Conservation (phyloP, 2,329 filamentous ascomycete species). For the Raffaelea albimanens region DNA sequence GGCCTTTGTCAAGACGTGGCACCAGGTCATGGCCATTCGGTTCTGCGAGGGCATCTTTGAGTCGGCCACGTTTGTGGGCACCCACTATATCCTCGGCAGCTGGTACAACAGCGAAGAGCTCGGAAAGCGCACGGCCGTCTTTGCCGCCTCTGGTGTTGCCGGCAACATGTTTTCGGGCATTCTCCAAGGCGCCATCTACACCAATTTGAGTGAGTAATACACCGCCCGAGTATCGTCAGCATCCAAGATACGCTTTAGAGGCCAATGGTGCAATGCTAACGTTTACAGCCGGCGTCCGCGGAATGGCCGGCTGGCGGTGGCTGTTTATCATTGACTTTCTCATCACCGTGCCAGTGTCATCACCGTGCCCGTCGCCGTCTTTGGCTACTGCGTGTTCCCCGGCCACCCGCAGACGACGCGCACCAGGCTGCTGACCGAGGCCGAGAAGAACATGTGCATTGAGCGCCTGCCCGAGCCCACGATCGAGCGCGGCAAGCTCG, state of each 20-base stretch:
- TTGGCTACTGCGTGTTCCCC: slow-evolving; percentile 12
- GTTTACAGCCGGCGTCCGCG: slow-evolving; percentile 17
- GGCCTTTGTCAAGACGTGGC: slow-evolving; percentile 24
- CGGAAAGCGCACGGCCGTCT: slow-evolving; percentile 29
- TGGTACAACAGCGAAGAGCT: slow-evolving; percentile 34
- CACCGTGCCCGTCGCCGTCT: slow-evolving; percentile 13
- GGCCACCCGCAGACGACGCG: slow-evolving; percentile 5
- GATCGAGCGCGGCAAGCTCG: not conserved
- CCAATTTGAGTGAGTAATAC: not conserved
- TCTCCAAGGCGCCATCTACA: slow-evolving; percentile 25
- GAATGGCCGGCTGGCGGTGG: slow-evolving; percentile 27
- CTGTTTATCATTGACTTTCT: slow-evolving; percentile 29
- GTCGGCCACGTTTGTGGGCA: slow-evolving; percentile 25
- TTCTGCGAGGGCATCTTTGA: slow-evolving; percentile 33
- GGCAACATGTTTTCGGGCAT: slow-evolving; percentile 22
- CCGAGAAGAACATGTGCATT: slow-evolving; percentile 3
- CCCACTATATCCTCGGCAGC: slow-evolving; percentile 24
- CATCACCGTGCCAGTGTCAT: slow-evolving; percentile 15
- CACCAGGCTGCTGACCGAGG: not conserved
- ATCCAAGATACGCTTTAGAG: too few species aligned
- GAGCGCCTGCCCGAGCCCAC: not conserved
- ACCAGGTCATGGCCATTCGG: slow-evolving; percentile 26
- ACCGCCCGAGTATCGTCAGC: too few species aligned
- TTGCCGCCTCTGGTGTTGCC: slow-evolving; percentile 23
- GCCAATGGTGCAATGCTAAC: too few species aligned